Base-by-base conservation (phyloP, 768 basidiomycete genomes). In the Xerocomellus amylosporus region DNA sequence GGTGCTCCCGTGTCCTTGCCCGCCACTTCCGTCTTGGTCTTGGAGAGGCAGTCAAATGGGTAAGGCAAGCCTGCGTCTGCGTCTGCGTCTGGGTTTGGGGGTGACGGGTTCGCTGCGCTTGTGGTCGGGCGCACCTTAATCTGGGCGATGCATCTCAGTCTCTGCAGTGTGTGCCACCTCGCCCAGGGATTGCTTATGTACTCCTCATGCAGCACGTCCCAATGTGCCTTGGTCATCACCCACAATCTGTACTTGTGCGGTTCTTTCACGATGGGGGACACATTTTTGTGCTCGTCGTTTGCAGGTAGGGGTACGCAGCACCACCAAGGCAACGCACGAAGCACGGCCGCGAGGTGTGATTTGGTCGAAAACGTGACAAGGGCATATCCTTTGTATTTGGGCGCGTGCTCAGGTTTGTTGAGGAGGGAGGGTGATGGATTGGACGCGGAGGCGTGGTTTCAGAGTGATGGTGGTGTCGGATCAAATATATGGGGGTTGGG, bases 351-450 rank as follows among this genome's bases (percentile, higher is more conserved):
- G 3, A 71, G 75, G 24, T 82, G 77, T 2, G 71, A 66, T 1
- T 64, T 34, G 5, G 69, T 53, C 2, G 74, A 67, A 41, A 91
- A 72, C 0, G 82, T 82, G 50, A 92, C 72, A 28, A 93, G 79
- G 0, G 88, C 88, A 57, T 91, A 92, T 2, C 87, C 87, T 73
- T 87, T 91, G 68, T 79, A 86, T 50, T 77, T 79, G 26, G 26
- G 26, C 7, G 8, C 8, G 7, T 28, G 6, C 26, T 71, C 80
- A 12, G 80, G 77, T 47, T 75, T 75, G 64, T 88, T 87, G 46
- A 80, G 75, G 2, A 28, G 26, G 26, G 26, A 28, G 26, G 62
- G 69, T 56, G 40, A 93, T 73, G 34, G 65, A 58, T 63, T 91
- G 85, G 5, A 90, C 63, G 19, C 67, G 70, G 19, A 64, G 40